These are phyloP conservation scores for Capronia coronata DNA, from an alignment of 2,329 filamentous ascomycete genomes.

Conservation along the genomic window DNA sequence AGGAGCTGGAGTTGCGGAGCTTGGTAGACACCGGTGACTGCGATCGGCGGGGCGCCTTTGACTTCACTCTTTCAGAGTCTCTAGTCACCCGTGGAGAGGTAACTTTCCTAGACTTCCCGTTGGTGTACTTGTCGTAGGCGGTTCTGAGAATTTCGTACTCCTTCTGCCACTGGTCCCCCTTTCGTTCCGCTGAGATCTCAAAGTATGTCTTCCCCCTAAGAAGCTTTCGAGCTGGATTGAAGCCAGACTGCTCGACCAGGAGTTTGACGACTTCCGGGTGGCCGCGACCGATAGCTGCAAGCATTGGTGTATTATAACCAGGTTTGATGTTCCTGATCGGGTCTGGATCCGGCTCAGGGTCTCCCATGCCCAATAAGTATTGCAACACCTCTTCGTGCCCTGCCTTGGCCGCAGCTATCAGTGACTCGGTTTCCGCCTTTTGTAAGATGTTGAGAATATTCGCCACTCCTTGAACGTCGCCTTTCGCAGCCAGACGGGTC, in stretches of 20 bases:
- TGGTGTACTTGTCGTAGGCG: constrained; percentile 40
- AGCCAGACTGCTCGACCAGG: constrained; percentile 67
- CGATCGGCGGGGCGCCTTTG: constrained; percentile 34
- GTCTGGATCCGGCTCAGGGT: constrained; percentile 61
- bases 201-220: constrained; percentile 75
- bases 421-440: constrained; percentile 70
- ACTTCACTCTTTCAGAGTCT: constrained; percentile 37
- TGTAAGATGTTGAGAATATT: constrained; percentile 46
- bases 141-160: constrained; percentile 76
- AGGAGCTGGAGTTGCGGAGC: constrained; percentile 20
- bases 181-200: constrained; percentile 75
- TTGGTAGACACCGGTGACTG: constrained; percentile 35
- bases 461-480: constrained; percentile 45
- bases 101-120: constrained; percentile 30
- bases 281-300: constrained; percentile 83
- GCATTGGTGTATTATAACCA: constrained; percentile 83
- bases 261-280: constrained; percentile 80
- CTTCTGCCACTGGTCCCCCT: constrained; percentile 82
- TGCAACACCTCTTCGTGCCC: constrained; percentile 85
- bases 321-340: constrained; percentile 50
- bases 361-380: constrained; percentile 63
- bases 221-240: constrained; percentile 71
- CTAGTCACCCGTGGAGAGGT: constrained; percentile 37
- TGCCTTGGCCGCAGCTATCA: constrained; percentile 85
- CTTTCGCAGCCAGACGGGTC: constrained; percentile 44